Conservation (phyloP, 2,329 filamentous ascomycete genomes). For the Diaporthe amygdali region DNA sequence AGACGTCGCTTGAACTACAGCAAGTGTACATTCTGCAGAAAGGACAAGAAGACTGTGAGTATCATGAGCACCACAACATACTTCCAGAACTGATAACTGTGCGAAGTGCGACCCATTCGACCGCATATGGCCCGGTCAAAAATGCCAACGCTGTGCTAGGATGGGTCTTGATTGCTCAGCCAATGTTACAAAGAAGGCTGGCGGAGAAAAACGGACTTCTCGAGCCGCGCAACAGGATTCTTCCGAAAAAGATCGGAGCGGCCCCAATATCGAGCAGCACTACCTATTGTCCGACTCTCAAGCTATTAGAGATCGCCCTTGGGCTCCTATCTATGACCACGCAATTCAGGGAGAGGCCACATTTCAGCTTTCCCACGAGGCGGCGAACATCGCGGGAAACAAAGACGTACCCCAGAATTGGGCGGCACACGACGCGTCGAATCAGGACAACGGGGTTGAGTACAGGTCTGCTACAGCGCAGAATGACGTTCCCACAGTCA, state of each 20-base stretch:
- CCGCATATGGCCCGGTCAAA: neutral
- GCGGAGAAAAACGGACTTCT: neutral
- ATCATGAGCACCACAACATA: neutral
- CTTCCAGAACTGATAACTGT: neutral
- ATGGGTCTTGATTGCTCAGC: neutral
- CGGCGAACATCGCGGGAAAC: too few relatives aligned
- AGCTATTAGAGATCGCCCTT: too few relatives aligned
- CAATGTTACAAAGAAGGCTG: neutral
- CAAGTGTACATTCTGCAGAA: neutral
- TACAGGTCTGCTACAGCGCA: too few relatives aligned
- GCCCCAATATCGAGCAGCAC: neutral
- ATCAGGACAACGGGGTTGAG: too few relatives aligned
- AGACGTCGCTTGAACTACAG: neutral
- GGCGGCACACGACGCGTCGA: too few relatives aligned
- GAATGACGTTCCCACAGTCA: too few relatives aligned
- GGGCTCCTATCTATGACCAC: too few relatives aligned
- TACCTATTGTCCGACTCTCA: too few relatives aligned
- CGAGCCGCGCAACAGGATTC: neutral
- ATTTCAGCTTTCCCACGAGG: too few relatives aligned
- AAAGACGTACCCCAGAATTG: too few relatives aligned
- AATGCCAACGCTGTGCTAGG: neutral
- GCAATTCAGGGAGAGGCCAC: too few relatives aligned
- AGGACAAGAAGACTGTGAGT: neutral
- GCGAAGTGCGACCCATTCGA: neutral
- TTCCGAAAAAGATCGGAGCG: neutral